Conservation (phyloP, 2,329 filamentous ascomycete genomes). For the Sclerotinia trifoliorum region DNA sequence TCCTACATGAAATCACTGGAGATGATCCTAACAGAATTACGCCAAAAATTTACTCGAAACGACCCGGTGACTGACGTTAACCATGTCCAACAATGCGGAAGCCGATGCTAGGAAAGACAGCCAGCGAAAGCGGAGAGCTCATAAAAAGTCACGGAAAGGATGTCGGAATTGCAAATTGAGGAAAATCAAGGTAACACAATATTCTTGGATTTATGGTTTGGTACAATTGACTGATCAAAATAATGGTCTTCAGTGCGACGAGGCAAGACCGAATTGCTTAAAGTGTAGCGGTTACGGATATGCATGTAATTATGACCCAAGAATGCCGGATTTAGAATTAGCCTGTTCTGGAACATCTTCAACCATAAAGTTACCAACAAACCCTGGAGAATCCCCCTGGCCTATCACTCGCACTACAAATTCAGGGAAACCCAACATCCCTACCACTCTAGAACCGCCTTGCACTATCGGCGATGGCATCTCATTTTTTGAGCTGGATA, state of each 20-base stretch:
- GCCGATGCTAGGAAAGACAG: not conserved
- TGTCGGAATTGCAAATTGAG: slow-evolving; percentile 58
- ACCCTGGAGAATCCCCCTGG: not conserved
- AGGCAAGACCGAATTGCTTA: slow-evolving; percentile 49
- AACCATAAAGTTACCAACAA: not conserved
- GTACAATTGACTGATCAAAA: not conserved
- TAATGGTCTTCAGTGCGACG: slow-evolving; percentile 50
- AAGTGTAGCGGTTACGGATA: slow-evolving; percentile 51
- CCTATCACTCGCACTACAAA: not conserved
- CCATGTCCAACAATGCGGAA: not conserved
- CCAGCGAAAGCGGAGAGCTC: slow-evolving; percentile 36
- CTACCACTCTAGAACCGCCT: not conserved
- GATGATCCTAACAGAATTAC: not conserved
- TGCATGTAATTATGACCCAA: slow-evolving; percentile 47
- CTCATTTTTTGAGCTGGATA: slow-evolving; percentile 24
- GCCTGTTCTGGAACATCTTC: not conserved
- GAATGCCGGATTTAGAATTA: slow-evolving; percentile 40
- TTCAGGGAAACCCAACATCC: not conserved
- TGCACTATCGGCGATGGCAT: not conserved
- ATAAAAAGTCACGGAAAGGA: slow-evolving; percentile 55
- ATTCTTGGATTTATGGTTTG: too few relatives aligned
- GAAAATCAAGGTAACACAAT: slow-evolving; percentile 49
- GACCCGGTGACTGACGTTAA: not conserved
- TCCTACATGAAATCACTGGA: not conserved
- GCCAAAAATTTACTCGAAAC: not conserved